Evolutionary conservation across 2,329 filamentous ascomycete species (phyloP), one percentile per base, ranked within the genome.

Genomic region (Sporothrix curviconia): DNA sequence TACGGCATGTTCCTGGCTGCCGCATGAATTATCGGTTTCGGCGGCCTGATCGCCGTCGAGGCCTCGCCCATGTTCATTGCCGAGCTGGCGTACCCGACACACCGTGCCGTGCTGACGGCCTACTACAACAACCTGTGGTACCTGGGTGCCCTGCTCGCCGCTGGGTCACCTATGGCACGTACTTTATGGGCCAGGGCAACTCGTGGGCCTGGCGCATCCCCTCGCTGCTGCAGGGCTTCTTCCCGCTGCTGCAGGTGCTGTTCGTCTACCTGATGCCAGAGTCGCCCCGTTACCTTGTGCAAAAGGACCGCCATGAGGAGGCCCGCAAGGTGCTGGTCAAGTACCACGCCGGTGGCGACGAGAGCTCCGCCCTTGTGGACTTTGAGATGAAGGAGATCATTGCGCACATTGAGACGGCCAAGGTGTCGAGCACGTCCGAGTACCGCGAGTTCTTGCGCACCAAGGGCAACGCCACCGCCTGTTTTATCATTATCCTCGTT

Each of bases 211-310:
- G 72, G 72, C 67, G 72, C 19, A 69, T 73, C 59, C 72, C 72
- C 8, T 72, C 72, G 17, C 67, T 71, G 32, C 70, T 74, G 65
- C 72, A 76, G 62, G 75, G 67, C 30, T 63, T 61, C 8, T 77
- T 79, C 4, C 78, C 79, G 1, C 47, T 76, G 12, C 57, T 78
- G 22, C 72, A 74, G 54, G 60, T 75, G 19, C 50, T 65, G 32
- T 70, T 73, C 57, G 70, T 71, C 67, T 66, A 67, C 44, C 65
- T 70, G 24, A 66, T 81, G 4, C 81, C 81, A 2, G 82, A 85
- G 65, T 79, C 75, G 2, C 82, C 81, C 0, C 73, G 70, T 52
- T 84, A 61, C 76, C 77, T 68, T 57, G 72, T 76, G 15, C 67
- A 69, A 12, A 70, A 76, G 62, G 74, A 72, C 36, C 70, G 73